A percentile compares a stretch with the other conserved stretches of the same genome.
phyloP scores from a whole-genome alignment of 192 early-diverging fungal species.

The Physocladia obscura region DNA sequence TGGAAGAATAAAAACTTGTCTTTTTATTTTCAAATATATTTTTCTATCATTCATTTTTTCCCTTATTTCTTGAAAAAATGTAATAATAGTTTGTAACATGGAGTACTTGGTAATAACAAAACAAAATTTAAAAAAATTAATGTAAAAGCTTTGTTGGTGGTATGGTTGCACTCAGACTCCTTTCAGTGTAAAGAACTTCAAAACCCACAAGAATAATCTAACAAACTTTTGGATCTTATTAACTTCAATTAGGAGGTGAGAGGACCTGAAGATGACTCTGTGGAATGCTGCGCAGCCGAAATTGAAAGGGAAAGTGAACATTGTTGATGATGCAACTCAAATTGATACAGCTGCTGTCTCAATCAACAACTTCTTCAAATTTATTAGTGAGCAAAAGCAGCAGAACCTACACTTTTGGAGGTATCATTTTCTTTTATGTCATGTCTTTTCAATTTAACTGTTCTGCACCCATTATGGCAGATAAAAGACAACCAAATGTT shows the following conservation, averaged over 20 bases:
- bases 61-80: too few species aligned
- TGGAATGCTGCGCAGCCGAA: not conserved
- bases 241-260: not conserved
- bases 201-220: not conserved
- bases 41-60: too few species aligned
- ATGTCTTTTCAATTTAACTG: too few species aligned
- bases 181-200: not conserved
- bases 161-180: not conserved
- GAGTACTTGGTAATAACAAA: too few species aligned
- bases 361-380: not conserved
- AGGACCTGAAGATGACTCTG: not conserved
- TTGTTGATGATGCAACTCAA: not conserved
- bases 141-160: too few species aligned
- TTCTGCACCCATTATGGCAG: not conserved
- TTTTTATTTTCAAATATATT: too few species aligned
- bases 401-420: not conserved
- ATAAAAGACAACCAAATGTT: not conserved
- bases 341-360: not conserved
- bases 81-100: too few species aligned
- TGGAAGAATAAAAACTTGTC: too few species aligned
- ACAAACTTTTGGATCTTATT: not conserved
- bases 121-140: too few species aligned
- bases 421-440: too few species aligned
- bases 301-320: not conserved
- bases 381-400: not conserved